Evolutionary conservation across 2,329 filamentous ascomycete species (phyloP), one percentile per base, ranked within the genome.

Genomic region (Sarocladiaceae sp.): DNA sequence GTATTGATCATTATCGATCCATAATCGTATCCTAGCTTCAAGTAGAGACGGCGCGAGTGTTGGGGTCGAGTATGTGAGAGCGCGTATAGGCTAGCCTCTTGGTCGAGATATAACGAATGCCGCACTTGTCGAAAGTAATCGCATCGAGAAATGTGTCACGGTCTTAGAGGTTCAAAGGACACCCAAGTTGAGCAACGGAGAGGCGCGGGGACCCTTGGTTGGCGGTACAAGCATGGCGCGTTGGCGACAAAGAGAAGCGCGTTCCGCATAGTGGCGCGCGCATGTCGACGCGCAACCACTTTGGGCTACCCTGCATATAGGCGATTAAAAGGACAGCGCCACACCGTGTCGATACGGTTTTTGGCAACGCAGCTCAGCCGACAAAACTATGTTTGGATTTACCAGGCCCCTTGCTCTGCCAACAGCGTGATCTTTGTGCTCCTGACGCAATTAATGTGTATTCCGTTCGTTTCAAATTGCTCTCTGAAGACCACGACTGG

Each of bases 1-100:
- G 18, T 33, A 6, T 31, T 29, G 12, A 33, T 18, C 44, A 48
- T 48, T 17, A 48, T 48, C 44, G 44, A 48, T 48, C 44, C 44
- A 48, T 48, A 48, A 26, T 48, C 44, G 44, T 48, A 20, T 31
- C n/a, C n/a, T 18, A 7, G 25, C 18, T n/a, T 7, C 4, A 25
- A 6, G 15, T 22, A 15, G 13, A 33, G 44, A 12, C n/a, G 44
- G 15, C n/a, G 44, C 25, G 22, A 17, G 22, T 10, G 37, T 11
- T 6, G 7, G 11, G 15, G 17, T 7, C 37, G 23, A 25, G 12
- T n/a, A 36, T 12, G 17, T 22, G 22, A 22, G 22, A 22, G 17
- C 12, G 15, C 17, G 37, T 22, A 42, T n/a, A n/a, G n/a, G n/a
- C n/a, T n/a, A n/a, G n/a, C n/a, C n/a, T n/a, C n/a, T n/a, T n/a